A percentile compares a stretch with the other conserved stretches of the same genome.
Evolutionary conservation across 176 grass and related monocot genomes (phyloP).

Genomic region (Triticum turgidum): DNA sequence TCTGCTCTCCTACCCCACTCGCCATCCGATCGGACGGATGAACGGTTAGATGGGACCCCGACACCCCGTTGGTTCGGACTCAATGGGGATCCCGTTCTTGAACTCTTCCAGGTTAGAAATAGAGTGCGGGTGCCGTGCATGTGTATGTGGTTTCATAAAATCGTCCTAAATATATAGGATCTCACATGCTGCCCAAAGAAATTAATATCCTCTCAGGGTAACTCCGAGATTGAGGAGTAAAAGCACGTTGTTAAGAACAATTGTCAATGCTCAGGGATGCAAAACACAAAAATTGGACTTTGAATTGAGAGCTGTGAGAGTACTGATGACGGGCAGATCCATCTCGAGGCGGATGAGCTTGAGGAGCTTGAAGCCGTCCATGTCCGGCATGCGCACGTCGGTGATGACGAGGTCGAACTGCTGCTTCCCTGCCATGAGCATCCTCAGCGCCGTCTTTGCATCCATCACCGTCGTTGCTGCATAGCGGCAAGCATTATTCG

Average conservation of each 20-base stretch:
- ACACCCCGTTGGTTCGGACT: not conserved
- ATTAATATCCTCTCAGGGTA: not conserved
- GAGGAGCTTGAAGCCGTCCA: constrained; percentile 72
- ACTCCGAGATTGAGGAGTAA: too few species aligned
- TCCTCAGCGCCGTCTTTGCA: constrained; percentile 31
- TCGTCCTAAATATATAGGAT: not conserved
- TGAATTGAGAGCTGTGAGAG: not conserved
- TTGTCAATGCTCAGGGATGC: not conserved
- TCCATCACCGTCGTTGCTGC: constrained; percentile 42
- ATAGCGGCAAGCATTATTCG: not conserved
- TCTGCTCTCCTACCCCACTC: not conserved
- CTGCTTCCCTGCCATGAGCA: constrained; percentile 49
- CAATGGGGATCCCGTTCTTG: not conserved
- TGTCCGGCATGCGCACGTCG: constrained; percentile 52
- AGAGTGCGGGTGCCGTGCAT: not conserved
- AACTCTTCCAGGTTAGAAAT: not conserved
- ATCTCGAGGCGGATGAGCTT: not conserved
- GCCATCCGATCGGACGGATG: not conserved
- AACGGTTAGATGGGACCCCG: not conserved
- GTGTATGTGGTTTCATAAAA: not conserved
- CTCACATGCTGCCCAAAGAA: not conserved
- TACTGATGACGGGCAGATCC: constrained; percentile 72
- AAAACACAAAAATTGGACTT: not conserved
- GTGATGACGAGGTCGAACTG: constrained; percentile 58
- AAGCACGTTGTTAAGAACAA: too few species aligned